Conservation (phyloP, 768 basidiomycete genomes). For the Calvatia gigantea region DNA sequence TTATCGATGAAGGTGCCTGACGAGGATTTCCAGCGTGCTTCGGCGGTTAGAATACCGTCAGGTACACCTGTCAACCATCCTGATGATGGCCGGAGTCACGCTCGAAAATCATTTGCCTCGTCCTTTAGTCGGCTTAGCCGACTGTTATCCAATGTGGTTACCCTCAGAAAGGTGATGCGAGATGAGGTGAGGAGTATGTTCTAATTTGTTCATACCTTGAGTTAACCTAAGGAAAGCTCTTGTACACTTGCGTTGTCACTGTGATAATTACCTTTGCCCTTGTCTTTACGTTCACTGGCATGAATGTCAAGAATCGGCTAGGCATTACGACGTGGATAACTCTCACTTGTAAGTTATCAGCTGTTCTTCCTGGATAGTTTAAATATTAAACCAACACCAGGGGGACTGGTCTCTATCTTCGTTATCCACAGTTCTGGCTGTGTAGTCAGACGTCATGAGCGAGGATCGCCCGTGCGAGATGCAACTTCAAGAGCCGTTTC, state of each 20-base stretch:
- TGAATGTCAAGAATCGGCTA: constrained; percentile 41
- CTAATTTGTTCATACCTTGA: neutral
- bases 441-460: constrained; percentile 59
- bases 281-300: constrained; percentile 46
- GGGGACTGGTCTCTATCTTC: constrained; percentile 52
- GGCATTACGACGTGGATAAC: constrained; percentile 49
- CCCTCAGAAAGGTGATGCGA: constrained; percentile 54
- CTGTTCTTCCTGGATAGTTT: neutral
- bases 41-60: neutral
- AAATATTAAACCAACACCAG: constrained; percentile 25
- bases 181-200: constrained; percentile 48
- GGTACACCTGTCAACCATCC: neutral
- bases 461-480: constrained; percentile 49
- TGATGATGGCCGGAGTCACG: constrained; percentile 7
- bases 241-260: constrained; percentile 53
- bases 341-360: constrained; percentile 44
- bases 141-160: constrained; percentile 48
- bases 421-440: constrained; percentile 58
- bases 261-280: constrained; percentile 44
- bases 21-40: neutral
- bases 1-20: neutral
- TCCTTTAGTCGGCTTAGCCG: constrained; percentile 39
- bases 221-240: constrained; percentile 31
- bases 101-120: constrained; percentile 21
- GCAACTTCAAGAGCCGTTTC: constrained; percentile 35